Conservation (phyloP, 2,329 filamentous ascomycete genomes). For the Botryosphaeria dothidea region DNA sequence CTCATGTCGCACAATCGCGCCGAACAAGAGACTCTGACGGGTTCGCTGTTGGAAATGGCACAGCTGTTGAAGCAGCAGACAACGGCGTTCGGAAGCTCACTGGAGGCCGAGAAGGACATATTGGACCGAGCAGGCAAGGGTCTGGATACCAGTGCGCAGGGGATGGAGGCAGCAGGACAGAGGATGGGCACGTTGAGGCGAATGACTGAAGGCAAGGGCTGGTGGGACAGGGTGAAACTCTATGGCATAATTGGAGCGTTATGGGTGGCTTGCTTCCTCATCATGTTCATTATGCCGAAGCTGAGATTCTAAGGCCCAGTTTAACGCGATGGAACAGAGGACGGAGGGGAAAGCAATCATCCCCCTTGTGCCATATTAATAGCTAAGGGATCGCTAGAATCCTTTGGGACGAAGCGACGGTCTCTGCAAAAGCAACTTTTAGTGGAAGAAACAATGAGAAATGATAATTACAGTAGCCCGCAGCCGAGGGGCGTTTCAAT, state of each 20-base stretch:
- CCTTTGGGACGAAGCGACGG: not conserved
- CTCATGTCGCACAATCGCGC: slow-evolving; percentile 73
- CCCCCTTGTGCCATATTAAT: not conserved
- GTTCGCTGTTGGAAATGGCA: slow-evolving; percentile 79
- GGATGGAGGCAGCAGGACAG: slow-evolving; percentile 74
- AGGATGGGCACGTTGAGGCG: slow-evolving; percentile 74
- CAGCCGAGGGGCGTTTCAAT: not conserved
- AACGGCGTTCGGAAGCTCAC: slow-evolving; percentile 66
- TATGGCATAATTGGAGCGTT: slow-evolving; percentile 82
- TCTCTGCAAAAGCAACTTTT: not conserved
- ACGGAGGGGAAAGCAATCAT: not conserved
- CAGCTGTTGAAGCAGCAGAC: slow-evolving; percentile 74
- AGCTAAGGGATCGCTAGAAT: not conserved
- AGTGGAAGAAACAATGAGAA: too few species aligned
- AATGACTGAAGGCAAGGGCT: slow-evolving; percentile 87
- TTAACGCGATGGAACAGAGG: too few species aligned
- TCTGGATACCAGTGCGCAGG: slow-evolving; percentile 72
- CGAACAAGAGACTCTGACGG: slow-evolving; percentile 81
- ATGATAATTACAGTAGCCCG: slow-evolving; percentile 3
- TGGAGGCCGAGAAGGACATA: slow-evolving; percentile 75
- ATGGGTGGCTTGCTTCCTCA: slow-evolving; percentile 73
- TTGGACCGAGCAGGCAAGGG: slow-evolving; percentile 71
- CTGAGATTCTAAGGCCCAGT: slow-evolving; percentile 67
- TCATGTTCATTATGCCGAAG: slow-evolving; percentile 88
- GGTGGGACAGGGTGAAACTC: slow-evolving; percentile 80